These are phyloP conservation scores for Phytophthora ramorum DNA, from an alignment of 352 stramenopile species.

Conservation along the genomic window DNA sequence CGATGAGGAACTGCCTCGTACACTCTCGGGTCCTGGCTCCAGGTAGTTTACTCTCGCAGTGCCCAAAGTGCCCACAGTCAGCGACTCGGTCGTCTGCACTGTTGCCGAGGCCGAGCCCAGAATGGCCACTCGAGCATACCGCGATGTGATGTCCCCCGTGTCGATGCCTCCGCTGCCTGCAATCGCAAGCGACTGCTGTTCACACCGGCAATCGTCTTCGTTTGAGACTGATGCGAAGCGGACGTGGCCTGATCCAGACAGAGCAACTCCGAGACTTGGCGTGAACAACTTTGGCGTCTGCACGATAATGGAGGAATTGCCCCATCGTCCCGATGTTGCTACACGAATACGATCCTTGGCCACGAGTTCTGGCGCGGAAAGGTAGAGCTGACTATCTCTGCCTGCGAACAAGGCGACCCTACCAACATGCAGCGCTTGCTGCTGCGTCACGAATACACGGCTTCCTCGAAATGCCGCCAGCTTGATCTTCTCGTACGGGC, in stretches of 20 bases:
- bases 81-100: slow-evolving; percentile 13
- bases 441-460: slow-evolving; percentile 22
- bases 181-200: slow-evolving; percentile 25
- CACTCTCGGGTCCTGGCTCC: slow-evolving; percentile 10
- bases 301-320: slow-evolving; percentile 16
- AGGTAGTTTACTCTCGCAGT: slow-evolving; percentile 26
- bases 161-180: slow-evolving; percentile 28
- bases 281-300: slow-evolving; percentile 24
- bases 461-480: slow-evolving; percentile 23
- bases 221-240: slow-evolving; percentile 15
- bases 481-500: slow-evolving; percentile 27
- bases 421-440: slow-evolving; percentile 12
- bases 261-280: slow-evolving; percentile 18
- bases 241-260: slow-evolving; percentile 17
- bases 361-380: slow-evolving; percentile 19
- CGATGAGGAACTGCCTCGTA: slow-evolving; percentile 15
- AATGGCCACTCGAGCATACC: slow-evolving; percentile 17
- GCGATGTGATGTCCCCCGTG: slow-evolving; percentile 23
- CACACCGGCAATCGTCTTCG: slow-evolving; percentile 18
- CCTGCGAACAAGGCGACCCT: slow-evolving; percentile 14
- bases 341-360: slow-evolving; percentile 21
- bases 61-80: slow-evolving; percentile 21
- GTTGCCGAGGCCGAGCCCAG: slow-evolving; percentile 21
- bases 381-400: slow-evolving; percentile 12
- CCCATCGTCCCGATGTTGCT: slow-evolving; percentile 20